Evolutionary conservation across 2,329 filamentous ascomycete genomes (phyloP).

Genomic region (Cladophialophora carrionii): DNA sequence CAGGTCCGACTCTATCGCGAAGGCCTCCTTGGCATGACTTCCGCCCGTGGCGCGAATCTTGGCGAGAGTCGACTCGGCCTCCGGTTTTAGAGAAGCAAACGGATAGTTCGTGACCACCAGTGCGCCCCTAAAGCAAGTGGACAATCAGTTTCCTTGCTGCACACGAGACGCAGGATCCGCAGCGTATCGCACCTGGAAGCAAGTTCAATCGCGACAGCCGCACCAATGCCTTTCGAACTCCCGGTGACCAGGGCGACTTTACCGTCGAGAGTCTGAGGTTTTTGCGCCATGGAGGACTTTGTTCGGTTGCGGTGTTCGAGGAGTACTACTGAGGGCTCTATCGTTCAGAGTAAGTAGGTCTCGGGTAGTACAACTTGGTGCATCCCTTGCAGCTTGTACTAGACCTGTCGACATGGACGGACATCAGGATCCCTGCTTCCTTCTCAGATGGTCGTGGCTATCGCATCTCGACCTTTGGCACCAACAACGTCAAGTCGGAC

Average conservation of each 20-base stretch:
- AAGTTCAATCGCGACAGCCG: slow-evolving; percentile 46
- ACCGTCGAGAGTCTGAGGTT: slow-evolving; percentile 22
- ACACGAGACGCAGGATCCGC: neutral
- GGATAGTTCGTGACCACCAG: slow-evolving; percentile 21
- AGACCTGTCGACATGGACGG: neutral
- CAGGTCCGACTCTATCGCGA: slow-evolving; percentile 19
- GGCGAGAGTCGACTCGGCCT: slow-evolving; percentile 12
- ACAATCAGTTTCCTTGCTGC: neutral
- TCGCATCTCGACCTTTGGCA: neutral
- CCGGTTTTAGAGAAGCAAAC: slow-evolving; percentile 7
- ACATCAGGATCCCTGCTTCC: neutral
- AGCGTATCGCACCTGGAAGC: slow-evolving; percentile 13
- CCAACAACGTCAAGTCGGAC: neutral
- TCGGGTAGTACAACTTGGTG: neutral
- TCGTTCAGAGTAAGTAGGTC: neutral
- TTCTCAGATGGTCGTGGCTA: neutral
- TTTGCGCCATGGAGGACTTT: slow-evolving; percentile 10
- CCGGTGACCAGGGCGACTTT: slow-evolving; percentile 54
- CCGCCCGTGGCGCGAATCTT: slow-evolving; percentile 14
- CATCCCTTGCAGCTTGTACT: neutral
- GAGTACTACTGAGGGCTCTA: no score
- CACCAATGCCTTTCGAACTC: slow-evolving; percentile 56
- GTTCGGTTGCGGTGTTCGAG: no score
- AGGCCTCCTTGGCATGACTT: slow-evolving; percentile 13
- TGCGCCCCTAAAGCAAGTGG: slow-evolving; percentile 4